These are phyloP conservation scores for Bodo saltans DNA, from an alignment of 78 protist species.

Conservation along the genomic window DNA sequence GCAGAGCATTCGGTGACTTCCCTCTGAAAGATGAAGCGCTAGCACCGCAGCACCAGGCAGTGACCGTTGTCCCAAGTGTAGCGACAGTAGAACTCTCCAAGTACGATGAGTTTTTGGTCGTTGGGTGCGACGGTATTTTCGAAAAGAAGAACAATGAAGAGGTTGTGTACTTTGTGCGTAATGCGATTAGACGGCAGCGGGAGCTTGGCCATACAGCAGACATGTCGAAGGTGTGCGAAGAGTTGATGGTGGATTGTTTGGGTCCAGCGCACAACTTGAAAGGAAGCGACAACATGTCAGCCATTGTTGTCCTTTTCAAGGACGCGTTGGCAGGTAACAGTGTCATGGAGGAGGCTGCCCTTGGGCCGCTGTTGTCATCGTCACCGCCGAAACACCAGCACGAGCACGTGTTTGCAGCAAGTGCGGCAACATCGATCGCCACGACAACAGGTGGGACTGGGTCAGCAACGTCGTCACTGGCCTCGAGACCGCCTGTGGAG, in stretches of 20 bases:
- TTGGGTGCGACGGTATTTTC: constrained; percentile 92
- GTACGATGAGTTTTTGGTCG: constrained; percentile 36
- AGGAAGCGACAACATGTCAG: background rate
- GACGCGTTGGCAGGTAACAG: no score
- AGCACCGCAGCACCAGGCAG: background rate
- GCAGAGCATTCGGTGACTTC: constrained; percentile 53
- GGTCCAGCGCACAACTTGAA: background rate
- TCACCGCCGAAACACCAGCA: no score
- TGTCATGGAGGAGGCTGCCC: no score
- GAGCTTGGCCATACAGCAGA: background rate
- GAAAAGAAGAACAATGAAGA: constrained; percentile 64
- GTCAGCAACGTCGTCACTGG: no score
- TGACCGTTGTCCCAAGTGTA: constrained; percentile 24
- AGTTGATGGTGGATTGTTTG: background rate
- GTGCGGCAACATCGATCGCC: no score
- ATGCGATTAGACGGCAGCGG: no score
- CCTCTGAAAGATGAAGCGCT: background rate
- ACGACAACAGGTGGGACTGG: no score
- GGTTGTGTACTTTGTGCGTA: background rate
- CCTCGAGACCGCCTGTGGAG: no score
- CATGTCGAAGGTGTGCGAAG: background rate
- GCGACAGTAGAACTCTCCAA: background rate
- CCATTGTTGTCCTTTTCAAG: background rate
- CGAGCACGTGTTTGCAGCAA: no score
- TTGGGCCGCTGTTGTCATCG: no score